Evolutionary conservation across 306 rosid genomes (phyloP), one percentile per base, ranked within the genome.

Genomic region (Cajanus cajan): DNA sequence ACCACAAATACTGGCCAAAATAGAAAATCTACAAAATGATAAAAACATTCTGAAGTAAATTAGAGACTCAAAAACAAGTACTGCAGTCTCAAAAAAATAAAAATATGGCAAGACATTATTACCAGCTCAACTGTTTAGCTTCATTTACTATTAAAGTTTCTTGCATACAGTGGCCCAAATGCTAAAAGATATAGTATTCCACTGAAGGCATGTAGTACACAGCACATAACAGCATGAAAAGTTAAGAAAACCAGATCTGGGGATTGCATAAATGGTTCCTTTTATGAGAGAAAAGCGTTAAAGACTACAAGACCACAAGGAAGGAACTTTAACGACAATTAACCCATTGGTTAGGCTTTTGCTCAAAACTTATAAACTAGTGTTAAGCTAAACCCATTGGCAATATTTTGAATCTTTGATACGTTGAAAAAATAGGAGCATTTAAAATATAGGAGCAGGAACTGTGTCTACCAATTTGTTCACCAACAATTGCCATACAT

Each of bases 1-100:
- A 91, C 82, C 76, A 83, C 82, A 68, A 91, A 81, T 48, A 91
- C 88, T 43, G 97, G 95, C 98, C 98, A 93, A 79, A 90, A 80
- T 34, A 91, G 74, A 76, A 84, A 74, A 78, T 82, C 98, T 93
- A 83, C 90, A 91, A 78, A 80, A 88, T 69, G 84, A 87, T 54
- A 85, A 83, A 45, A 83, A 48, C 16, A 59, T 28, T 66, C 73
- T 61, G 77, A 77, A 80, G 76, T 68, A 64, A 64, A 66, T 76
- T 64, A 76, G 15, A 83, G 39, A 41, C 31, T 43, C 24, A 71
- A 77, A 31, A 50, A 51, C 51, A 15, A 76, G 41, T 50, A 80
- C 43, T 67, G 48, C 71, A 50, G 45, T 80, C 72, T 67, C 61
- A 48, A 54, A 15, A 59, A 69, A 79, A 85, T 55, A 21, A 85